phyloP scores from a whole-genome alignment of 2,329 filamentous ascomycete species.

The Penicillium sp. region DNA sequence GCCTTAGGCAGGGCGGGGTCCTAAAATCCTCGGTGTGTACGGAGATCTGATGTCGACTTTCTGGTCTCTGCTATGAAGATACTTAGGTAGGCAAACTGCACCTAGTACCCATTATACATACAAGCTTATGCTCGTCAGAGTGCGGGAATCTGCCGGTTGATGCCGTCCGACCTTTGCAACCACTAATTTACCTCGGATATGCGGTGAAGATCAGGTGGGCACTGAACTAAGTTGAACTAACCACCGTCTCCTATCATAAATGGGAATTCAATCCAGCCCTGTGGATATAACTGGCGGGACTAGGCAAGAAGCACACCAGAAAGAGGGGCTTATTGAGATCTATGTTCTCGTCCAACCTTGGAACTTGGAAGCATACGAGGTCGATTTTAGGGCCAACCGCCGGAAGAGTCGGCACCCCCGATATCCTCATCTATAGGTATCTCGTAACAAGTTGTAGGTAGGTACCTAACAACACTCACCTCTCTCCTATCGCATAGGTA shows the following conservation, averaged over 20 bases:
- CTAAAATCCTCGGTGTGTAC: background rate
- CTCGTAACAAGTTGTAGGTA: too few species aligned
- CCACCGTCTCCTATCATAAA: background rate
- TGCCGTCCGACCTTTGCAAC: background rate
- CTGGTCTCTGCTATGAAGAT: too few species aligned
- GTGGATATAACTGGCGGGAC: background rate
- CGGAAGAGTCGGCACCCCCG: background rate
- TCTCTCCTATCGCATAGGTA: too few species aligned
- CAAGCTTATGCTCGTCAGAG: background rate
- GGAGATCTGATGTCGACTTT: background rate
- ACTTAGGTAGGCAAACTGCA: too few species aligned
- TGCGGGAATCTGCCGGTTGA: background rate
- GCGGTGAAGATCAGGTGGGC: slow-evolving; percentile 2
- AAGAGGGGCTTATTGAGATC: background rate
- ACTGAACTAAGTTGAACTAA: too few species aligned
- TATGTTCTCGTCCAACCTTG: too few species aligned
- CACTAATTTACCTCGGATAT: background rate
- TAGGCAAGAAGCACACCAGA: background rate
- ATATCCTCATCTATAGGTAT: too few species aligned
- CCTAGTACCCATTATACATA: background rate
- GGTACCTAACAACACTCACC: too few species aligned
- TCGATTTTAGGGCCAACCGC: background rate
- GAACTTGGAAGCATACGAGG: background rate
- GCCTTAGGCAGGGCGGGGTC: slow-evolving; percentile 8
- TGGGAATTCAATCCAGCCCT: slow-evolving; percentile 1